Percentiles rank a stretch among this genome's conserved stretches.
These are phyloP conservation scores for Pseudomicrostroma phylloplanum DNA, from an alignment of 1,284 basidiomycete species.

Conservation along the genomic window DNA sequence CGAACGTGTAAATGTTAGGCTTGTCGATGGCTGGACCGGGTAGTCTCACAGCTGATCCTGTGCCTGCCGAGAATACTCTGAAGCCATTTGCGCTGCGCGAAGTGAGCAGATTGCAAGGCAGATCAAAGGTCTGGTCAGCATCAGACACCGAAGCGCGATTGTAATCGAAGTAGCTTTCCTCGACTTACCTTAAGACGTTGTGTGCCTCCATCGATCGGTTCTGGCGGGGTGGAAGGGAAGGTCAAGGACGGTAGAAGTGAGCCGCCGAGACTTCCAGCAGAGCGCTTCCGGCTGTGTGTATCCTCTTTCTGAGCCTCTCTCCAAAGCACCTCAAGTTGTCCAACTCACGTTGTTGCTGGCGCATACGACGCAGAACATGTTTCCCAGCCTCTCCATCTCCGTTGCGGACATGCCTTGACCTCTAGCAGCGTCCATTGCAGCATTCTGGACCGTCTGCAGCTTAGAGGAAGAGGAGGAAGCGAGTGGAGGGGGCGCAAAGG, in stretches of 20 bases:
- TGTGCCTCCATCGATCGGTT: constrained; percentile 99
- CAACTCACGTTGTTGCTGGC: constrained; percentile 66
- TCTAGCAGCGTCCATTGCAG: background rate
- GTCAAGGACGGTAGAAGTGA: too few relatives aligned
- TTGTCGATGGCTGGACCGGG: constrained; percentile 95
- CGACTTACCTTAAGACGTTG: constrained; percentile 62
- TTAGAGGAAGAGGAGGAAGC: background rate
- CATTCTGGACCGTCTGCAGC: background rate
- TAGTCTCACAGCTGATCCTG: constrained; percentile 90
- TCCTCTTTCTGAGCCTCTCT: too few relatives aligned
- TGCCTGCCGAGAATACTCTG: constrained; percentile 86
- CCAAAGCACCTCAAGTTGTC: too few relatives aligned
- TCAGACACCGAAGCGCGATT: too few relatives aligned
- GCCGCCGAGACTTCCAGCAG: too few relatives aligned
- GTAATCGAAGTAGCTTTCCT: too few relatives aligned
- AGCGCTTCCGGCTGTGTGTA: too few relatives aligned
- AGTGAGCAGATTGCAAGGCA: too few relatives aligned
- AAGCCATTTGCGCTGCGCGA: constrained; percentile 65
- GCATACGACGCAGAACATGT: constrained; percentile 89
- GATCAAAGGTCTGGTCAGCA: constrained; percentile 4
- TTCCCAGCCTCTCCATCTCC: constrained; percentile 1
- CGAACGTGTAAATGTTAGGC: constrained; percentile 94
- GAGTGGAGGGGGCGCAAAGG: background rate
- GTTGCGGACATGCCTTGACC: background rate
- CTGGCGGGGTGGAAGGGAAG: constrained; percentile 57